Evolutionary conservation across 768 basidiomycete genomes (phyloP).

Genomic region (Termitomyces sp.): DNA sequence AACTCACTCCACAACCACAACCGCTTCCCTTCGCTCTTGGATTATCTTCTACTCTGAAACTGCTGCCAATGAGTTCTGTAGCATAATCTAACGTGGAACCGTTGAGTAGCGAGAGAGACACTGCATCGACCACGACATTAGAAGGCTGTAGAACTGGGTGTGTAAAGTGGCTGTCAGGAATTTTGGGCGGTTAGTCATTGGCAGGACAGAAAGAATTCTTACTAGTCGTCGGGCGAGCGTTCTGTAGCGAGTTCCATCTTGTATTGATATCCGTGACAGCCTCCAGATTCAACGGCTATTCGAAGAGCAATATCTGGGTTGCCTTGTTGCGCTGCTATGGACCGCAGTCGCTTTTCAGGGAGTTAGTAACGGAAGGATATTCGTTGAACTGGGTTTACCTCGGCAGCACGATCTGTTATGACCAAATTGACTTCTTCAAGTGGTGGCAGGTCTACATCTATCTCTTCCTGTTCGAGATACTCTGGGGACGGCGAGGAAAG

Average conservation of each 20-base stretch:
- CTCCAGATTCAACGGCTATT: constrained; percentile 87
- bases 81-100: constrained; percentile 89
- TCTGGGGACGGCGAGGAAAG: constrained; percentile 47
- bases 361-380: background rate
- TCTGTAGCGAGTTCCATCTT: constrained; percentile 76
- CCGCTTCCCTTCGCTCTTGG: constrained; percentile 88
- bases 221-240: constrained; percentile 81
- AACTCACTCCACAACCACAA: constrained; percentile 95
- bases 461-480: constrained; percentile 56
- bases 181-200: constrained; percentile 1
- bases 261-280: constrained; percentile 98
- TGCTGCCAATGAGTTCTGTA: constrained; percentile 93
- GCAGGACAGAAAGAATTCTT: constrained; percentile 26
- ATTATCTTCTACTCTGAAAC: constrained; percentile 79
- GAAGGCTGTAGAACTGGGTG: constrained; percentile 70
- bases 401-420: constrained; percentile 73
- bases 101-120: constrained; percentile 80
- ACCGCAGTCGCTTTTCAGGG: constrained; percentile 65
- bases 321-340: constrained; percentile 63
- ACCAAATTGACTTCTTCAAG: constrained; percentile 49
- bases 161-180: constrained; percentile 53
- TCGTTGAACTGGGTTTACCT: constrained; percentile 38
- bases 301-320: constrained; percentile 67
- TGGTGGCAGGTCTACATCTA: constrained; percentile 58
- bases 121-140: constrained; percentile 79